Base-by-base conservation (phyloP, 2,329 filamentous ascomycete species). In the Pyricularia sp. region DNA sequence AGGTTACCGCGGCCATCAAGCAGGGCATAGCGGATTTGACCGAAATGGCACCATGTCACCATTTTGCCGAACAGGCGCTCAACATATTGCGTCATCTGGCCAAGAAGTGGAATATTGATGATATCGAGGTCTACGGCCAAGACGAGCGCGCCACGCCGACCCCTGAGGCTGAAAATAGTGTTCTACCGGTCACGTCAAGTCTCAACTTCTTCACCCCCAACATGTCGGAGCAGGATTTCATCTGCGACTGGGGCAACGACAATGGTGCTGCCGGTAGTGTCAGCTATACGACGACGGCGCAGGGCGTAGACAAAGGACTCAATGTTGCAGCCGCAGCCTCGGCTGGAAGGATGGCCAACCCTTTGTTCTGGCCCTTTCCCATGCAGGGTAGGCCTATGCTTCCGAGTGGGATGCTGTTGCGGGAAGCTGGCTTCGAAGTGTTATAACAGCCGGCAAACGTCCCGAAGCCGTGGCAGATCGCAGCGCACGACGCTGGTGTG, bases 41-140 rank as follows among this genome's bases (percentile, higher is more conserved):
- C 1, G 85, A 88, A 72, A 89, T 89, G 87, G 83, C 84, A 0
- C 83, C 83, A 0, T 88, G 86, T 68, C 86, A 88, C 72, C 83
- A 85, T 69, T 88, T 88, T 73, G 86, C 86, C 12, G 84, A 86
- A 72, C 85, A 88, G 72, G 86, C 86, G 0, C 80, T 88, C 65
- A 85, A 86, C 71, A 89, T 89, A 23, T 76, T 89, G 4, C 81
- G 82, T 0, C 88, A 84, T 70, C 78, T 89, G 0, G 84, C 85
- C 7, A 81, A 81, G 71, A 86, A 87, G 71, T 89, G 87, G 87
- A 79, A 85, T 42, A 83, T 89, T 50, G 79, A 86, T 2, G 78
- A 83, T 1, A 78, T 86, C 66, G 74, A 72, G 25, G 71, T 31
- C 36, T 67, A 26, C 28, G 68, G 65, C 64, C 71, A 74, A 61